These are phyloP conservation scores for Yarrowia hollandica DNA, from an alignment of 805 yeast genomes.

Conservation along the genomic window DNA sequence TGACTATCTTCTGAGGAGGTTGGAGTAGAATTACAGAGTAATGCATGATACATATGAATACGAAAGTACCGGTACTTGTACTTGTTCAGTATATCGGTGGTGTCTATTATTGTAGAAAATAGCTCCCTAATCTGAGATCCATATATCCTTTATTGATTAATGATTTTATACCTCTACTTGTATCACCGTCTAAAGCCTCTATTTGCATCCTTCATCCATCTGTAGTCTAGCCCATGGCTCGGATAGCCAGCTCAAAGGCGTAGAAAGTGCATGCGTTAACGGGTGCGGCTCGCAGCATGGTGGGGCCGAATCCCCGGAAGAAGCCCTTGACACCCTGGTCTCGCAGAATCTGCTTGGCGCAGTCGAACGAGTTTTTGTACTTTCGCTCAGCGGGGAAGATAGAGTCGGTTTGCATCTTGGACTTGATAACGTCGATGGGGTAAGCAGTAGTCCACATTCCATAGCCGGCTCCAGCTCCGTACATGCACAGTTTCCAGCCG, in stretches of 20 bases:
- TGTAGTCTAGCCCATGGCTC: conserved; percentile 38
- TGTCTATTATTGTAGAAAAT: no score
- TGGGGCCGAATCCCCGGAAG: conserved; percentile 88
- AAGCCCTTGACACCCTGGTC: conserved; percentile 74
- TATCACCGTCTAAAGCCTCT: no score
- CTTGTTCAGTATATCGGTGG: no score
- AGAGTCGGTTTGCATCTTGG: conserved; percentile 78
- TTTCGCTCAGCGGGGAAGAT: conserved; percentile 58
- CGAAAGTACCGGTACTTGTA: no score
- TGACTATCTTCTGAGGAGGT: conserved; percentile 80
- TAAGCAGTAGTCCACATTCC: conserved; percentile 82
- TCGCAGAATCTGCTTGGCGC: conserved; percentile 53
- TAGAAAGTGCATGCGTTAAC: conserved; percentile 97
- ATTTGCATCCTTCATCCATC: not conserved
- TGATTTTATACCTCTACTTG: not conserved
- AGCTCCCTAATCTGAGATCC: no score
- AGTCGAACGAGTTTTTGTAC: conserved; percentile 60
- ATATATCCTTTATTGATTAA: no score
- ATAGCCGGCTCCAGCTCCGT: conserved; percentile 90
- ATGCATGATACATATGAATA: not conserved
- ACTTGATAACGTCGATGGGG: conserved; percentile 90
- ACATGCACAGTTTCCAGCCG: conserved; percentile 80
- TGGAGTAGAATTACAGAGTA: conserved; percentile 47
- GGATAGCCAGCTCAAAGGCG: conserved; percentile 82
- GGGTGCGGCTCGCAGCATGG: conserved; percentile 94